Base-by-base conservation (phyloP, 2,329 filamentous ascomycete genomes). In the Neopestalotiopsis rosae region DNA sequence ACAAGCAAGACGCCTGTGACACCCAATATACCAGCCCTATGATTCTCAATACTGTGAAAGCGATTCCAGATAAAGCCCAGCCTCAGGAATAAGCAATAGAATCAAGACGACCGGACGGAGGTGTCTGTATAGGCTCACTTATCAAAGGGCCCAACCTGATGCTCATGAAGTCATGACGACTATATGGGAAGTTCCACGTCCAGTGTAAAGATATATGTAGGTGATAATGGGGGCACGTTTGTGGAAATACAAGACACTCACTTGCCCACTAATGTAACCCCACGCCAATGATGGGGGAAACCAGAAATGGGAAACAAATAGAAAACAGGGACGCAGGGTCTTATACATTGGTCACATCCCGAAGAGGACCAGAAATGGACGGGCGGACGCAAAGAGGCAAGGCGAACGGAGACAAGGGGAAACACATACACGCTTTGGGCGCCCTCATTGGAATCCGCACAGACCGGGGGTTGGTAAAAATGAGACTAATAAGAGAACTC, bases 291-390 rank as follows among this genome's bases (percentile, higher is more conserved):
- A 52, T 24, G 14, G 45, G 45, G 14, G 42, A 49, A 52, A 20
- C 45, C 14, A 52, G 45, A 52, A 52, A 17, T 7, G 45, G n/a
- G 45, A 52, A 52, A 24, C 45, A 20, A 52, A 52, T 52, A 24
- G n/a, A 30, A 24, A 30, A 59, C n/a, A 20, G 20, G 30, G 45
- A 52, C 17, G 57, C 57, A 59, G 57, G 57, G 28, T 59, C 28
- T 59, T 59, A 30, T 34, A 20, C 17, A 20, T 20, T 52, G 45
- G 45, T 52, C 45, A 52, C 45, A 52, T 24, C 45, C 45, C 45
- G 45, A 52, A 38, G 34, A 38, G 10, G 34, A 62, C 12, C 59
- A 62, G n/a, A 62, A 62, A 32, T 64, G 42, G 59, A 52, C 45
- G 45, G 59, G 49, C 20, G 45, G 59, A 64, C 20, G 61, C 28